Evolutionary conservation across 805 yeast species (phyloP), one percentile per base, ranked within the genome.

Genomic region (Teunomyces gatunensis): DNA sequence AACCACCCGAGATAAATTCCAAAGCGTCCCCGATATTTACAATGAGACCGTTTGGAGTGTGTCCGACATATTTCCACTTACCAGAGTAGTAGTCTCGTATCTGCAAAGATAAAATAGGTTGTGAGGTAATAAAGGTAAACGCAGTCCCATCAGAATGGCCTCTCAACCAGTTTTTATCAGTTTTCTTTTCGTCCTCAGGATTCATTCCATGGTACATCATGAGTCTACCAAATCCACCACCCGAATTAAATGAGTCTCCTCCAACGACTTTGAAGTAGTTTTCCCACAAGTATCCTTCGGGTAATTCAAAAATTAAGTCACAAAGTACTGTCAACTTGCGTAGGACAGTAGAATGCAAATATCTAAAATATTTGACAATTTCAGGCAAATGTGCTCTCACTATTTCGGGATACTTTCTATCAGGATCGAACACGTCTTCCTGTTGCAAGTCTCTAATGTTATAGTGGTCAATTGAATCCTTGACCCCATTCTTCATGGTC

Each of bases 71-170:
- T 40, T 51, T 63, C 68, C 68, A 64, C 23, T 60, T 47, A 6
- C 68, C 66, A 15, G 63, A 49, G 45, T 45, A 59, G 44, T 63
- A 63, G 50, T 65, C 69, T 39, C 67, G 54, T 13, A 64, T 64
- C 48, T 64, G 67, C 17, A 64, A 49, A 6, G 67, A 61, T 21
- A 61, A 52, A 23, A 64, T 64, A 12, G 68, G 68, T 46, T 64
- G 68, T 15, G 66, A 61, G 5, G 68, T 61, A 25, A 64, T 61
- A 44, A 64, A 64, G 5, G 68, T 64, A 34, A 64, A 64, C 5
- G 60, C 68, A 13, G 63, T 60, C 17, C 64, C 54, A 45, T 64
- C 68, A 4, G 68, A 64, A 47, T 64, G 68, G 6, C 68, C 68
- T 39, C 68, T 52, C 23, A 64, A 52, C 64, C 64, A 60, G 37